Evolutionary conservation across 768 basidiomycete genomes (phyloP), one percentile per base, ranked within the genome.

Genomic region (Mycena amicta): DNA sequence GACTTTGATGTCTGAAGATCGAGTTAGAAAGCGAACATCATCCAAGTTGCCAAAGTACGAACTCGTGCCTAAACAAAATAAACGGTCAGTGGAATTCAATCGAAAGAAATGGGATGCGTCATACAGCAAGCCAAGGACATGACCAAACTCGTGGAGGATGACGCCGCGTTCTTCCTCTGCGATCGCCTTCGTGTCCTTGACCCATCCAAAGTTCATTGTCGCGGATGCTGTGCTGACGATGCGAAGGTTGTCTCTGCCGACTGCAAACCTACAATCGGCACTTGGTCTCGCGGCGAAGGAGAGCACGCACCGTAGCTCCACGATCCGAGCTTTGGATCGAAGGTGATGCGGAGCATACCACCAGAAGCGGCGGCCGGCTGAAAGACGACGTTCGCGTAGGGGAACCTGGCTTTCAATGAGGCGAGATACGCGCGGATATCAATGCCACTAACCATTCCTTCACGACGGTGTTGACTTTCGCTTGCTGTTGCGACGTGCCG

Each of bases 121-220:
- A 28, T 65, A 61, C 26, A 62, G 15, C 15, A 62, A 31, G 15
- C 63, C 63, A n/a, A 65, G 52, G 16, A 43, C 54, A 29, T 65
- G 63, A 1, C 63, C 63, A 26, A 55, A 65, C 28, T 65, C 61
- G 46, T 65, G 63, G 13, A 65, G 52, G 20, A 65, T 59, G 3
- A 45, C 55, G 5, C 49, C 63, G 3, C 50, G 46, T 29, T 65
- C 57, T n/a, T 30, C 15, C 18, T 40, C 50, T 2, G 39, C 11
- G 11, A 43, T 25, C 5, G 13, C n/a, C 3, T n/a, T 45, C 5
- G 12, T 29, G 47, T 57, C 45, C 13, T 33, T 23, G 20, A 61
- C 55, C 47, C 54, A 56, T 8, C 49, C 59, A 11, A 60, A 27
- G 23, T 50, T 30, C 59, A 60, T 60, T 12, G 59, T 60, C 13